Conservation (phyloP, 441 rosid species). For the Mallotus repandus region DNA sequence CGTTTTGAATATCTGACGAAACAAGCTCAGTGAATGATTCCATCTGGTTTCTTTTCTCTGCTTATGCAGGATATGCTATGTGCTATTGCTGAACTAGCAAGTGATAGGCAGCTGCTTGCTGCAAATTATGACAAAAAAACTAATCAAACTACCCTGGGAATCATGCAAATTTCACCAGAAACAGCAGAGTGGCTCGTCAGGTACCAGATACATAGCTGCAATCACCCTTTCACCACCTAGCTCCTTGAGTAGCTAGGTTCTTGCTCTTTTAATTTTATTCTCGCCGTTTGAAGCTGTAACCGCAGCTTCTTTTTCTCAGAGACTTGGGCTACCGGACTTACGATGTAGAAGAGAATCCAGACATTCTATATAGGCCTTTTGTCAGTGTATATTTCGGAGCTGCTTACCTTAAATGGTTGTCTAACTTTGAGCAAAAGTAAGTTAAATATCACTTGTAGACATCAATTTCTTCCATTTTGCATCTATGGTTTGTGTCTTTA, state of each 20-base stretch:
- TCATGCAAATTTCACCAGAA: slow-evolving; percentile 69
- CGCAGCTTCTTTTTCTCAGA: slow-evolving; percentile 44
- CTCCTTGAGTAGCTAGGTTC: background rate
- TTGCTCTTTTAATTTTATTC: background rate
- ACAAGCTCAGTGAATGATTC: slow-evolving; percentile 7
- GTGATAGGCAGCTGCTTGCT: slow-evolving; percentile 81
- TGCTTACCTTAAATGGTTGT: slow-evolving; percentile 83
- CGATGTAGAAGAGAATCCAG: slow-evolving; percentile 53
- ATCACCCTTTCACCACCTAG: background rate
- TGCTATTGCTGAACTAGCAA: slow-evolving; percentile 88
- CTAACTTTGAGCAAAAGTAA: slow-evolving; percentile 66
- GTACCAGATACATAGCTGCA: slow-evolving; percentile 34
- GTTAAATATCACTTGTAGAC: slow-evolving; percentile 20
- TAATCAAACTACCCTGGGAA: slow-evolving; percentile 67
- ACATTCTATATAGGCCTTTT: slow-evolving; percentile 75
- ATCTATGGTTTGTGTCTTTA: background rate
- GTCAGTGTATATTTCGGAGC: slow-evolving; percentile 83
- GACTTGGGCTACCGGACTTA: slow-evolving; percentile 63
- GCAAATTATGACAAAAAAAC: slow-evolving; percentile 59
- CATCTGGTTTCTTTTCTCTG: slow-evolving; percentile 17
- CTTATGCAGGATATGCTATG: slow-evolving; percentile 77
- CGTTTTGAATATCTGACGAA: background rate
- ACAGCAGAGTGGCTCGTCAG: slow-evolving; percentile 70
- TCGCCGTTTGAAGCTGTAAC: slow-evolving; percentile 16
- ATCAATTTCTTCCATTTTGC: slow-evolving; percentile 8